Base-by-base conservation (phyloP, 2,329 filamentous ascomycete species). In the Phialemoniopsis sp. region DNA sequence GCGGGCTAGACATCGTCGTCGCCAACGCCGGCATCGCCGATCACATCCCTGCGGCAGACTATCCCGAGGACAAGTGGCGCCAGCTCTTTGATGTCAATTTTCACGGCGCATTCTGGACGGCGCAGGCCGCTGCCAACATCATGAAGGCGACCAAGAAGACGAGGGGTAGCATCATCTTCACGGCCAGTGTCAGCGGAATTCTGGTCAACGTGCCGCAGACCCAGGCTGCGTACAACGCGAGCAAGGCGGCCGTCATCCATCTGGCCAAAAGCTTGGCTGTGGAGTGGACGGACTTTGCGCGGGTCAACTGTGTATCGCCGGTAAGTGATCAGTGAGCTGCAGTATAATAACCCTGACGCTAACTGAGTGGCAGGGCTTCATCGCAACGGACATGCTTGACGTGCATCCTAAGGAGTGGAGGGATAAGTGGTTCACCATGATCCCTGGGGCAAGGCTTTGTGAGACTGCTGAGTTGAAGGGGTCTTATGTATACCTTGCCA, bases 141-240 rank as follows among this genome's bases (percentile, higher is more conserved):
- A 63, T 64, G 38, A 39, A 42, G 29, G 40, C 36, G 5, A 34
- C 15, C 32, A 52, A 42, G 46, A 52, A 42, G 46, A 54, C 47
- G 32, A 58, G 57, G 18, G 59, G 51, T 2, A 62, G 49, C 47
- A 63, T 63, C 49, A 65, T 64, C 44, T 67, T 61, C 51, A 69
- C 55, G 12, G 66, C 56, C 4, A 64, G 50, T 19, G 90, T 91
- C 77, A 85, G 78, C 49, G 87, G 81, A 4, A 85, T 85, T 56
- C 83, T 90, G 51, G 84, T 81, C 57, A 90, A 89, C 57, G 73
- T 87, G 42, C 87, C 86, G 6, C 85, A 89, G 64, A 57, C 82
- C 49, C 86, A 90, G 64, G 72, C 81, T 6, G 78, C 82, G 8
- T 89, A 89, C 58, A 89, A 88, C 56, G 80, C 78, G 14, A 80